Conservation (phyloP, 768 basidiomycete genomes). For the Infundibulicybe gibba region DNA sequence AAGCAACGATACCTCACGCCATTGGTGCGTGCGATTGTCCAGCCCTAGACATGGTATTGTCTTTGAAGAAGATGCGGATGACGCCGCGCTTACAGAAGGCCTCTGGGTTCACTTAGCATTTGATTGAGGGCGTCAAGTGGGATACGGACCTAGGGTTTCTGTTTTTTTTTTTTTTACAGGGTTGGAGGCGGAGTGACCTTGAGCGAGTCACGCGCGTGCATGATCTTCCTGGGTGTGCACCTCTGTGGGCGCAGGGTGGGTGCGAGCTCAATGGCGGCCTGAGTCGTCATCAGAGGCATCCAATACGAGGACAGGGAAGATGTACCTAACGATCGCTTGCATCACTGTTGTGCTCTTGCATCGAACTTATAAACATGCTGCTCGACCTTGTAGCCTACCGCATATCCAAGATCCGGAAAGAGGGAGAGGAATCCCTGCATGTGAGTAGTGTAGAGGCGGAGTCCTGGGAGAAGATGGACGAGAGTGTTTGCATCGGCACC, state of each 20-base stretch:
- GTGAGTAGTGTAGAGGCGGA: constrained; percentile 64
- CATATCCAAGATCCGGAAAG: constrained; percentile 98
- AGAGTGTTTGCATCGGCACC: constrained; percentile 63
- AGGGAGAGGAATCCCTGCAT: constrained; percentile 79
- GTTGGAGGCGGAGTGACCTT: no score
- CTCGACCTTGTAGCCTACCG: constrained; percentile 94
- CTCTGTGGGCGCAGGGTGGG: no score
- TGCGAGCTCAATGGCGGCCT: no score
- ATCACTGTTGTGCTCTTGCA: constrained; percentile 94
- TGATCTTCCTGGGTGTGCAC: no score
- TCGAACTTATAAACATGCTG: constrained; percentile 96
- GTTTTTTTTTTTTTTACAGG: no score
- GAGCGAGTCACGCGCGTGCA: no score
- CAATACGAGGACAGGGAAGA: no score
- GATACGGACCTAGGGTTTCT: no score
- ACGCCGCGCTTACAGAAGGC: constrained; percentile 95
- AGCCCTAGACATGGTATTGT: constrained; percentile 98
- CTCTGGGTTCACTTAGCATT: constrained; percentile 97
- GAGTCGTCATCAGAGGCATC: no score
- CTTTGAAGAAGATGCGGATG: constrained; percentile 85
- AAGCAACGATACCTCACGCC: no score
- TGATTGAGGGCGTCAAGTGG: constrained; percentile 97
- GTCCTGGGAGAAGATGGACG: constrained; percentile 85
- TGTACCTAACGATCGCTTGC: constrained; percentile 91
- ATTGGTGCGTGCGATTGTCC: constrained; percentile 99